phyloP scores from a whole-genome alignment of 2,329 filamentous ascomycete species.

The Calonectria multiphialidica region DNA sequence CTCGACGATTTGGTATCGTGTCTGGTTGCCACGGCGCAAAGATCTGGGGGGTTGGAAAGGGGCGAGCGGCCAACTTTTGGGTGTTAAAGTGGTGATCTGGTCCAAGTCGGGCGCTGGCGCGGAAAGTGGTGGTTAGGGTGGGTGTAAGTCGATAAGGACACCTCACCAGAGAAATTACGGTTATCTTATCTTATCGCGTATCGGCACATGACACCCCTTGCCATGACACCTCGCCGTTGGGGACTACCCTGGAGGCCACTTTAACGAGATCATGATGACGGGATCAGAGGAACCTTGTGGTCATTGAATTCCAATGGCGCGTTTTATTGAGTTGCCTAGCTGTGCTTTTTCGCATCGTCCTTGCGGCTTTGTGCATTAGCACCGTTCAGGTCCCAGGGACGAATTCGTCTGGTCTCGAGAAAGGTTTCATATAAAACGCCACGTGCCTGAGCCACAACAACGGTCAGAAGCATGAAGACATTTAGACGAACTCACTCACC shows the following conservation, averaged over 20 bases:
- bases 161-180: slow-evolving; percentile 41
- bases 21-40: neutral
- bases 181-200: slow-evolving; percentile 52
- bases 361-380: neutral
- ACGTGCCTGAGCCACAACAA: slow-evolving; percentile 7
- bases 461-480: neutral
- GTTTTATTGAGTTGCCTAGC: neutral
- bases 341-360: neutral
- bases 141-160: slow-evolving; percentile 45
- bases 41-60: neutral
- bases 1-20: neutral
- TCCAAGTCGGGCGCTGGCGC: neutral
- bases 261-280: neutral
- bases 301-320: neutral
- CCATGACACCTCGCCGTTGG: neutral
- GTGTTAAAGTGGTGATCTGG: slow-evolving; percentile 20
- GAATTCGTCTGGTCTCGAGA: neutral
- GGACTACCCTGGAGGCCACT: slow-evolving; percentile 33
- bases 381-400: neutral
- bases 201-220: slow-evolving; percentile 47
- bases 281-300: neutral
- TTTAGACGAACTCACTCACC: neutral
- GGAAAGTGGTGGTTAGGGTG: slow-evolving; percentile 7
- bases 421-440: slow-evolving; percentile 4
- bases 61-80: neutral